Evolutionary conservation across 2,329 filamentous ascomycete genomes (phyloP).

Genomic region (Ophiobolus disseminans): DNA sequence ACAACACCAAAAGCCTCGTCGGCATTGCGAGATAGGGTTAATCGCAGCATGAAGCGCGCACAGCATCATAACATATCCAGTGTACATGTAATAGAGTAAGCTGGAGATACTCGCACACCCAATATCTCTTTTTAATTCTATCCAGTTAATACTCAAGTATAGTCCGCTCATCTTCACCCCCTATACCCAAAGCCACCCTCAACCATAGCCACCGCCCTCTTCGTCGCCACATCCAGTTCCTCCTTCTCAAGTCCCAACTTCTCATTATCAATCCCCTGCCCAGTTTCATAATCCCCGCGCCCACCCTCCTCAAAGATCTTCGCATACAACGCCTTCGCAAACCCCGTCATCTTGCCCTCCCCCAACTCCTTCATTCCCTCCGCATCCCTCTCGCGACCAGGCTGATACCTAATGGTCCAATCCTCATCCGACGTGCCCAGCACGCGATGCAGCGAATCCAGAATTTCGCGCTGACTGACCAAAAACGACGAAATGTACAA

Average conservation of each 20-base stretch:
- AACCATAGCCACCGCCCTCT: slow-evolving; percentile 56
- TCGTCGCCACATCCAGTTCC: slow-evolving; percentile 65
- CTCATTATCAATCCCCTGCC: slow-evolving; percentile 55
- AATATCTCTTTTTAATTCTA: no score
- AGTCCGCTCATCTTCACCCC: no score
- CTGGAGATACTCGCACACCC: no score
- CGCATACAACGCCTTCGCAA: slow-evolving; percentile 58
- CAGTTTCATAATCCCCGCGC: slow-evolving; percentile 25
- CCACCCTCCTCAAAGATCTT: slow-evolving; percentile 27
- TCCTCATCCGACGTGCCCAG: slow-evolving; percentile 64
- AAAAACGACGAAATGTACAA: slow-evolving; percentile 43
- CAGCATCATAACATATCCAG: no score
- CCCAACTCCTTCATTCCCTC: slow-evolving; percentile 57
- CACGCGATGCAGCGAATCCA: slow-evolving; percentile 66
- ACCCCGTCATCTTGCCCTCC: slow-evolving; percentile 50
- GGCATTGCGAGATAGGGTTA: no score
- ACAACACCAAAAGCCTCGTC: no score
- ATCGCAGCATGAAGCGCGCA: no score
- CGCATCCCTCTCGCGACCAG: slow-evolving; percentile 56
- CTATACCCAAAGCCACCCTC: slow-evolving; percentile 24
- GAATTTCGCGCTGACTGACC: slow-evolving; percentile 66
- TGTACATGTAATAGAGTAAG: no score
- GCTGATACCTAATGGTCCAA: slow-evolving; percentile 65
- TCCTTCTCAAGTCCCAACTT: slow-evolving; percentile 64
- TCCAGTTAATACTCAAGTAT: no score